Evolutionary conservation across 805 yeast genomes (phyloP).

Genomic region (Ogataea saltuana): DNA sequence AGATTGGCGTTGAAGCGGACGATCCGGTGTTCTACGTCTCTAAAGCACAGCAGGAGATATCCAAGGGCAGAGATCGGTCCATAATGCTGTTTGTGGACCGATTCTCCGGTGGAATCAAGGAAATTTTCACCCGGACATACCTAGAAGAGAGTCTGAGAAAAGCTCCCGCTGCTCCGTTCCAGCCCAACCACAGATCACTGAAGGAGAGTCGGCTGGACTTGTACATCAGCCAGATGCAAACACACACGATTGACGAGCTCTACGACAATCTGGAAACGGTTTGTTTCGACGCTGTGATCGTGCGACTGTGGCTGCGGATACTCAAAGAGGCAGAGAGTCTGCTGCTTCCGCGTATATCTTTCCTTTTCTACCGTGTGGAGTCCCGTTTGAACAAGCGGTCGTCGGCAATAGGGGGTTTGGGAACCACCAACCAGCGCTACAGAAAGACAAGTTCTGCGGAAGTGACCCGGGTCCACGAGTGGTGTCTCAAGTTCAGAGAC

Average conservation of each 20-base stretch:
- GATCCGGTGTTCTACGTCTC: conserved; percentile 85
- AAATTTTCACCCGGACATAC: conserved; percentile 39
- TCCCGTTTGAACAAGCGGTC: conserved; percentile 22
- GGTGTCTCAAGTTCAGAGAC: conserved; percentile 34
- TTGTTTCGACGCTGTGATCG: conserved; percentile 31
- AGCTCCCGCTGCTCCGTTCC: conserved; percentile 22
- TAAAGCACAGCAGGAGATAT: conserved; percentile 64
- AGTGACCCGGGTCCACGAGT: conserved; percentile 32
- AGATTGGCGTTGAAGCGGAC: conserved; percentile 75
- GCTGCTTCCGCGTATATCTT: conserved; percentile 67
- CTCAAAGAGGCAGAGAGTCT: conserved; percentile 68
- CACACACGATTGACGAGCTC: conserved; percentile 25
- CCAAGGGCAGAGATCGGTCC: conserved; percentile 64
- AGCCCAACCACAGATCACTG: conserved; percentile 21
- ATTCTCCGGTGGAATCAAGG: conserved; percentile 61
- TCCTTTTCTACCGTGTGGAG: conserved; percentile 34
- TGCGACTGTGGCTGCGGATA: conserved; percentile 76
- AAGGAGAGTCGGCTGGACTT: conserved; percentile 28
- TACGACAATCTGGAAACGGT: conserved; percentile 35
- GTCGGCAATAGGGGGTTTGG: conserved; percentile 14
- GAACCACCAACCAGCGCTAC: conserved; percentile 14
- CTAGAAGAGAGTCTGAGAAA: conserved; percentile 27
- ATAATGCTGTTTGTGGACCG: conserved; percentile 71
- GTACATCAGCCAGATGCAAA: conserved; percentile 27
- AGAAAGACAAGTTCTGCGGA: conserved; percentile 26